Evolutionary conservation across 1,284 basidiomycete species (phyloP), one percentile per base, ranked within the genome.

Genomic region (Boletellus dicymbophilus): DNA sequence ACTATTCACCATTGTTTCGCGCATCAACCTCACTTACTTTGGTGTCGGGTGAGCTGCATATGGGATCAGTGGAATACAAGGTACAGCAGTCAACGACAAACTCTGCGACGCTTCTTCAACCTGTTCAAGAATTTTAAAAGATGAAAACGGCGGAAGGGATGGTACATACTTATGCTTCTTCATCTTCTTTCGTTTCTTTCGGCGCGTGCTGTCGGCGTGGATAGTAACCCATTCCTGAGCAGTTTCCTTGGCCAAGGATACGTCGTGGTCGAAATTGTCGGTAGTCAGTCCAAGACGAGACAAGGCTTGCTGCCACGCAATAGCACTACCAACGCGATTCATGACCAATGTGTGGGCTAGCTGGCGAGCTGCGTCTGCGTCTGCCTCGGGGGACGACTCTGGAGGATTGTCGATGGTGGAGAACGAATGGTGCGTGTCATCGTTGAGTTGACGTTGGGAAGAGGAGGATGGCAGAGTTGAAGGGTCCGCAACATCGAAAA

Each of bases 171-270:
- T 93, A 66, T 93, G 90, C 72, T 91, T 93, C 80, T 88, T 90
- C 87, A 93, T 93, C 81, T 91, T 92, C 80, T 83, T 90, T 74
- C 82, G 76, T 59, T 82, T 78, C 77, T 93, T 93, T 68, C 90
- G 81, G 75, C 85, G 88, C 23, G 80, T 82, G 59, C 90, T 92
- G 60, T 93, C 90, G 72, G 89, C 75, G 64, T 80, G 69, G 27
- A 89, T 78, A 34, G 80, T 76, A 54, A 80, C 74, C 76, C 74
- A 81, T 42, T 84, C 80, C 60, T 73, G 77, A 37, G 82, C 76
- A 55, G 78, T 75, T 58, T 79, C 72, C 51, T 76, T 73, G 51
- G 75, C 74, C 63, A 77, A 68, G 28, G 71, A 68, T 18, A 78
- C 74, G 43, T 77, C 72, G 26, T 76, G 74, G 26, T 71, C 69